A percentile compares a stretch with the other conserved stretches of the same genome.
Conservation (phyloP, 768 basidiomycete species). For the Auricularia sp. region DNA sequence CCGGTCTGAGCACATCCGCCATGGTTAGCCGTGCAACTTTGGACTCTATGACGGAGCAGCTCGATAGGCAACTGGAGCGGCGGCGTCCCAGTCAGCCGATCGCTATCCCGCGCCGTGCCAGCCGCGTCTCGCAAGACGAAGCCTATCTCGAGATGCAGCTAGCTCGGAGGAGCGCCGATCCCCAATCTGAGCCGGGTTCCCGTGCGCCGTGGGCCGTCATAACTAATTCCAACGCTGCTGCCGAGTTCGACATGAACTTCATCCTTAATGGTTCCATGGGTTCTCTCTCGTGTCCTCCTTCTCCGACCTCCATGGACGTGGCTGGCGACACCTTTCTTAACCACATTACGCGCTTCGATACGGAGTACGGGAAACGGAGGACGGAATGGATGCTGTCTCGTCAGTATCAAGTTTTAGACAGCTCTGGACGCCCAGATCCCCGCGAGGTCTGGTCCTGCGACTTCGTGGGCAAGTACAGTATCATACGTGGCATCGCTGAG, state of each 20-base stretch:
- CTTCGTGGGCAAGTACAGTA: constrained; percentile 53
- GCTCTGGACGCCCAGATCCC: constrained; percentile 12
- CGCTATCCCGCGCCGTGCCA: background rate
- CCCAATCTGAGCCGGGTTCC: background rate
- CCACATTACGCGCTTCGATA: constrained; percentile 27
- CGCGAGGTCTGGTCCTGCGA: constrained; percentile 63
- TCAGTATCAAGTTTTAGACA: constrained; percentile 8
- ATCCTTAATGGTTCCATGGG: constrained; percentile 23
- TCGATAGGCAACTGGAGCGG: background rate
- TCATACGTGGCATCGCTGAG: constrained; percentile 26
- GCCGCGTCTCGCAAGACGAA: background rate
- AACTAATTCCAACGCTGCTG: background rate
- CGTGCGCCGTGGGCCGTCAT: background rate
- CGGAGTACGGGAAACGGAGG: constrained; percentile 25
- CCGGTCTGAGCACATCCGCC: constrained; percentile 9
- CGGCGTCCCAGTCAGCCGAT: background rate
- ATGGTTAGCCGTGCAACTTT: background rate
- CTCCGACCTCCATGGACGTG: constrained; percentile 4
- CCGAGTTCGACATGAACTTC: constrained; percentile 30
- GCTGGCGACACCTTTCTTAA: constrained; percentile 25
- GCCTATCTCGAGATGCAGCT: background rate
- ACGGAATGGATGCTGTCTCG: constrained; percentile 26
- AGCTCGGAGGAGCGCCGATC: background rate
- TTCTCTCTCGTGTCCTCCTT: background rate
- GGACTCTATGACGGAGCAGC: background rate